Base-by-base conservation (phyloP, 148 eudicot genomes). In the Rhododendron williamsianum region DNA sequence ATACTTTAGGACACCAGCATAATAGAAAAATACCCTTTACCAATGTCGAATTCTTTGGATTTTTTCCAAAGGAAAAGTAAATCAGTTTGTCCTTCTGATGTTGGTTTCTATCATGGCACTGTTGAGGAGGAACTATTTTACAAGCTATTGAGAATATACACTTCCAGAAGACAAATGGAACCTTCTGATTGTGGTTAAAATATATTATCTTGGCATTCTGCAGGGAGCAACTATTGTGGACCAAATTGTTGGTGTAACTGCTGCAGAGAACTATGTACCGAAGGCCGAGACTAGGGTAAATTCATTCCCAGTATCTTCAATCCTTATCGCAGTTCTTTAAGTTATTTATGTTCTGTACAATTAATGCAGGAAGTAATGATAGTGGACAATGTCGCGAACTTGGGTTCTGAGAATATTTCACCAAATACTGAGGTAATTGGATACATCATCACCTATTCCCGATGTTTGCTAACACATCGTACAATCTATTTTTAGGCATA, bases 151-250 rank as follows among this genome's bases (percentile, higher is more conserved):
- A 35, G 41, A 80, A 33, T 52, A 51, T 80, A 52, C 36, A 7
- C 65, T 49, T 80, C 21, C 33, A 4, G 43, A 51, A 80, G 41
- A 30, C 58, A 41, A 38, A 27, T 48, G 58, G 51, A 52, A 21
- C 74, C 41, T 86, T 74, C 46, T n/a, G 63, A n/a, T 72, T 45
- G 43, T 80, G 84, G 30, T 58, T 3, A 43, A 52, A 25, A 30
- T 67, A n/a, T 33, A 48, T 80, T 76, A 65, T 78, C 16, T 73
- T 8, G 82, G 83, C 43, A 33, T 67, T 41, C 60, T 90, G 84
- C 93, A 96, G 98, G 99, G 99, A 80, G 99, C 99, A 82, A 96
- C 99, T 67, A 90, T 96, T 74, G 99, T 94, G 78, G 99, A 96
- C 88, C 99, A 93, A 87, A 94, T 95, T 86, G 99, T 96, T 71